Evolutionary conservation across 192 early-diverging fungal species (phyloP).

Genomic region (Coemansia sp.): DNA sequence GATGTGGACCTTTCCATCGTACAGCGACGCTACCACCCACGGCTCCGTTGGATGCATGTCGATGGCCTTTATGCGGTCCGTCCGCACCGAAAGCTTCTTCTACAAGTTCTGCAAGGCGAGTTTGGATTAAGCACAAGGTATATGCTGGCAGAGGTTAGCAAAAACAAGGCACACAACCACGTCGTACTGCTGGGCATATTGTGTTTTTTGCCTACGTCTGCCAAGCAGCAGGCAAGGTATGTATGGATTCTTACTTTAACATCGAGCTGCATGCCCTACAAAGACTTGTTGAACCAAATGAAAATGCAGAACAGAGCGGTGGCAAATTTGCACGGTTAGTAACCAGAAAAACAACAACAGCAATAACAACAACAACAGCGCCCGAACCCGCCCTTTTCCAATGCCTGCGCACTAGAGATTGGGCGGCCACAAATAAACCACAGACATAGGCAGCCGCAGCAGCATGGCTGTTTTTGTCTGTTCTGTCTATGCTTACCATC

Average conservation of each 20-base stretch:
- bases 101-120: not conserved
- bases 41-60: slow-evolving; percentile 99
- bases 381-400: not conserved
- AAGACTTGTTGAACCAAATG: not conserved
- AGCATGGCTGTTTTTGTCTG: not conserved
- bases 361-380: not conserved
- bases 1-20: slow-evolving; percentile 92
- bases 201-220: no score
- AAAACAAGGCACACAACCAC: not conserved
- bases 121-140: not conserved
- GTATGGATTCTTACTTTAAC: slow-evolving; percentile 44
- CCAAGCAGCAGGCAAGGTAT: not conserved
- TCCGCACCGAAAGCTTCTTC: slow-evolving; percentile 63
- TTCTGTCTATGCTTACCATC: not conserved
- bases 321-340: not conserved
- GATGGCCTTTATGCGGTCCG: slow-evolving; percentile 94
- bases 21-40: slow-evolving; percentile 95
- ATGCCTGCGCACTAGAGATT: not conserved
- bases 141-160: not conserved
- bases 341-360: not conserved
- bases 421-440: not conserved
- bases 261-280: slow-evolving; percentile 59
- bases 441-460: not conserved
- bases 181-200: no score
- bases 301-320: not conserved